Conservation (phyloP, 1,284 basidiomycete species). For the Puccinia sorghi region DNA sequence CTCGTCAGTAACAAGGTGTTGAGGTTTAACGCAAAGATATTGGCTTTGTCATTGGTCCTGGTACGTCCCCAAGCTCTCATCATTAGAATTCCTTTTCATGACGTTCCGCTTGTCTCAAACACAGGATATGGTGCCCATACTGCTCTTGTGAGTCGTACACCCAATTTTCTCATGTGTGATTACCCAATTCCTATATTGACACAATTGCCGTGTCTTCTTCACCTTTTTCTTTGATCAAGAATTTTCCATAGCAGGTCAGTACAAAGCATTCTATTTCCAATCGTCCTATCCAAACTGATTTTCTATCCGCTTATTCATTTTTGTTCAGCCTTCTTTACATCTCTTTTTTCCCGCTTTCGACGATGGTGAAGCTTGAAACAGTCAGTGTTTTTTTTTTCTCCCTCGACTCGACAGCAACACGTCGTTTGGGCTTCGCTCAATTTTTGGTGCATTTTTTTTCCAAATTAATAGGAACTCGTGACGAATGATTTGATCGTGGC, state of each 20-base stretch:
- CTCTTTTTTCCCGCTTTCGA: slow-evolving; percentile 19
- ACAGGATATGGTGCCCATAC: slow-evolving; percentile 8
- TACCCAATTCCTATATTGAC: neutral
- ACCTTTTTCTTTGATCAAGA: neutral
- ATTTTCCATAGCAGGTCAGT: slow-evolving; percentile 9
- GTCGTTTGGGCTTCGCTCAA: neutral
- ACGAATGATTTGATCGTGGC: slow-evolving; percentile 26
- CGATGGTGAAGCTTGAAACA: slow-evolving; percentile 24
- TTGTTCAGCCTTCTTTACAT: slow-evolving; percentile 17
- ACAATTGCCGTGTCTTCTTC: neutral
- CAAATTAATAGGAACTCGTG: slow-evolving; percentile 4
- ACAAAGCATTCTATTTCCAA: neutral
- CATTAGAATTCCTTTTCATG: neutral
- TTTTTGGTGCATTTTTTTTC: neutral
- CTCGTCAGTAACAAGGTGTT: slow-evolving; percentile 6
- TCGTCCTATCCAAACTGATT: neutral
- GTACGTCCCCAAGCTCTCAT: neutral
- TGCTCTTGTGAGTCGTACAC: slow-evolving; percentile 7
- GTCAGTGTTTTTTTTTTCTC: neutral
- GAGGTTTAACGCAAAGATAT: slow-evolving; percentile 21
- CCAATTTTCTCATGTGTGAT: neutral
- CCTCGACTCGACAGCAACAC: neutral
- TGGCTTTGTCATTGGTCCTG: neutral
- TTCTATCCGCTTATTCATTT: neutral
- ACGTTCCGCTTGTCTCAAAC: neutral